Evolutionary conservation across 1,139 yeast species (phyloP).

Genomic region (Saccharomyces hybrid): DNA sequence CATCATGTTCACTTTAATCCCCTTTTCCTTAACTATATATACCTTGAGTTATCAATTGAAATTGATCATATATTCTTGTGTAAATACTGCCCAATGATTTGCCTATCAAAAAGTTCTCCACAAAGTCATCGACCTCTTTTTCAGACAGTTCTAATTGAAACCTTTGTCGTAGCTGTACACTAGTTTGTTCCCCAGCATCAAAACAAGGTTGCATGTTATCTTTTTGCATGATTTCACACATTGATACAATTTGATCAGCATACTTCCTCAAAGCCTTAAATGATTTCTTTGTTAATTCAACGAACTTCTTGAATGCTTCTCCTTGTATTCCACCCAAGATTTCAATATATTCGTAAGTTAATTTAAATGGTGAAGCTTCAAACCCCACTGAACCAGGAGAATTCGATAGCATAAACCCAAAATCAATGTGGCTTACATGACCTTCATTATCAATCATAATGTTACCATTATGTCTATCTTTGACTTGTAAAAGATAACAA

Average conservation of each 20-base stretch:
- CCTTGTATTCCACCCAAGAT: constrained; percentile 72
- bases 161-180: constrained; percentile 68
- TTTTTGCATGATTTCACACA: constrained; percentile 89
- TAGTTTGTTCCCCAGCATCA: constrained; percentile 76
- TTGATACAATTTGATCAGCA: constrained; percentile 61
- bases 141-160: constrained; percentile 70
- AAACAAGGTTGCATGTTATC: constrained; percentile 89
- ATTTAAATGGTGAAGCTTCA: constrained; percentile 93
- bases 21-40: constrained; percentile 49
- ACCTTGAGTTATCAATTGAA: constrained; percentile 89
- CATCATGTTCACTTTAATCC: background rate
- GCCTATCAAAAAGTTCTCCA: constrained; percentile 63
- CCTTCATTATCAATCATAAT: constrained; percentile 92
- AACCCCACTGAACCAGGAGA: constrained; percentile 95
- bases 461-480: constrained; percentile 94
- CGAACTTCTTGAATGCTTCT: constrained; percentile 50
- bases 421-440: constrained; percentile 90
- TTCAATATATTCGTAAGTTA: constrained; percentile 81
- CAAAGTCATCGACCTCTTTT: constrained; percentile 65
- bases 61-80: constrained; percentile 88
- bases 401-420: constrained; percentile 84
- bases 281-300: constrained; percentile 56
- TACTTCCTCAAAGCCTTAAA: constrained; percentile 65
- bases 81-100: constrained; percentile 84
- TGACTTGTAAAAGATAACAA: constrained; percentile 81